Base-by-base conservation (phyloP, 2,329 filamentous ascomycete genomes). In the Dactylellina haptotyla region DNA sequence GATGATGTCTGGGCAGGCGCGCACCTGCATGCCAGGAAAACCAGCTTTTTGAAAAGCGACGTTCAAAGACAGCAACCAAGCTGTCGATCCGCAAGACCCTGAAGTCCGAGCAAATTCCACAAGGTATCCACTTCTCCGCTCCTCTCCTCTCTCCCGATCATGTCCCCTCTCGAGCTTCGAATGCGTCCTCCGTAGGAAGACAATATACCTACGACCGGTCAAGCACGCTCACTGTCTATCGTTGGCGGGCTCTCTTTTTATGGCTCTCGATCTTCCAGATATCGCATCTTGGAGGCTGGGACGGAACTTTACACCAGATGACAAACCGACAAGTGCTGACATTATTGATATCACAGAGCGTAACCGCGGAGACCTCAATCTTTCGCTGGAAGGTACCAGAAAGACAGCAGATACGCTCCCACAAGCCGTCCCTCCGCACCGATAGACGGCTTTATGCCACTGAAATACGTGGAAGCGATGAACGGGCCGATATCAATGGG, bases 281-380 rank as follows among this genome's bases (percentile, higher is more conserved):
- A 12, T 39, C 34, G 41, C 1, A 39, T 57, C 39, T 28, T 8
- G 26, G 26, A 30, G 28, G 10, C 26, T 10, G 30, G 9, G 14
- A 26, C 25, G 23, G 46, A 12, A n/a, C 41, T 34, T 34, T n/a
- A 32, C 46, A 56, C 48, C 64, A 46, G 37, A 72, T 72, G 67
- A 59, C 53, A 20, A 59, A 61, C 26, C 59, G 25, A 34, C 67
- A 72, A 20, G 37, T 72, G 62, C 56, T 72, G 65, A 64, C 67
- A 20, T 56, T 72, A 45, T 43, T 72, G 12, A 72, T 72, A 59
- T 65, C 67, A 59, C 67, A 72, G 67, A 72, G 67, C 28, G 67
- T 65, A 26, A 54, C 66, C n/a, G 34, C 67, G 6, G 67, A 72
- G 30, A 65, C 59, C 32, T 39, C 67, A 18, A 43, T 72, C 20